Conservation (phyloP, 148 eudicot genomes). For the Fagopyrum homotropicum region DNA sequence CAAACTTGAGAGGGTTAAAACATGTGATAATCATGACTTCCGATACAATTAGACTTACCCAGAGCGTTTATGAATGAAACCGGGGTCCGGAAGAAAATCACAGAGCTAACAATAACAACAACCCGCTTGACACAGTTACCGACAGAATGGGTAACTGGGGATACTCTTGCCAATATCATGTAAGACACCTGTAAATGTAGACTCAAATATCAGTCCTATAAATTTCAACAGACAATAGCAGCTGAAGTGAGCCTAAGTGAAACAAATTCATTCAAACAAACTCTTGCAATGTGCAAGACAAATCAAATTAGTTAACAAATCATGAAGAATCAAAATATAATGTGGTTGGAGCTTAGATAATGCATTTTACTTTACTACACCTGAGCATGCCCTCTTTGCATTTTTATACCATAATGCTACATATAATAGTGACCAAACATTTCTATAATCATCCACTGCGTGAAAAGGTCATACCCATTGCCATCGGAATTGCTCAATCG, state of each 20-base stretch:
- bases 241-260: background rate
- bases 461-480: background rate
- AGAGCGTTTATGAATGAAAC: slow-evolving; percentile 67
- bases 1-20: background rate
- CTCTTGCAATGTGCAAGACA: background rate
- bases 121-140: slow-evolving; percentile 95
- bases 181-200: slow-evolving; percentile 58
- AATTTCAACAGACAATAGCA: background rate
- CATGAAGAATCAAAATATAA: no score
- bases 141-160: slow-evolving; percentile 89
- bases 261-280: background rate
- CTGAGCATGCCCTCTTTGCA: background rate
- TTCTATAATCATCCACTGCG: background rate
- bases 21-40: background rate
- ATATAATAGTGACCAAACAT: background rate
- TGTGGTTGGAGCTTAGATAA: background rate
- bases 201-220: background rate
- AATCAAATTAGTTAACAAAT: background rate
- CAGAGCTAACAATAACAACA: slow-evolving; percentile 86
- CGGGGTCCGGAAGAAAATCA: slow-evolving; percentile 76
- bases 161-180: slow-evolving; percentile 90
- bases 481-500: background rate
- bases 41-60: slow-evolving; percentile 34
- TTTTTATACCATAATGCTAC: background rate
- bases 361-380: background rate